Evolutionary conservation across 192 early-diverging fungal genomes (phyloP).

Genomic region (Phycomyces blakesleeanus): DNA sequence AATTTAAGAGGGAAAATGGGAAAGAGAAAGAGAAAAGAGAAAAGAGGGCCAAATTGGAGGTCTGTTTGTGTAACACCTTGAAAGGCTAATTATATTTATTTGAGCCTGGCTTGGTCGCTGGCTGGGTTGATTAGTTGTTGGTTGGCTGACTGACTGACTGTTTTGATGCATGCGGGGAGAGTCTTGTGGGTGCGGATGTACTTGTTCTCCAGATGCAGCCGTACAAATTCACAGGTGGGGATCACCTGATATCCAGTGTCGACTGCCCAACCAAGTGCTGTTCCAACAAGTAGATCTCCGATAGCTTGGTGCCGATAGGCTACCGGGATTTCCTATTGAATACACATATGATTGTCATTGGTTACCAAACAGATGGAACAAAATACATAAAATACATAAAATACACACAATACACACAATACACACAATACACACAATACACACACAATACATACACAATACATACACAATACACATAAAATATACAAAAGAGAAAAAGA

Average conservation of each 20-base stretch:
- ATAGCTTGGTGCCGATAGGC: slow-evolving; percentile 17
- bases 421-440: too few relatives aligned
- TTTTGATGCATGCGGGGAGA: not conserved
- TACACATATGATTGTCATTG: too few relatives aligned
- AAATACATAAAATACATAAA: too few relatives aligned
- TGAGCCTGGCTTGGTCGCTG: not conserved
- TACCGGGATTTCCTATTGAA: slow-evolving; percentile 27
- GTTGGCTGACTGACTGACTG: too few relatives aligned
- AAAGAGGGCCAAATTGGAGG: not conserved
- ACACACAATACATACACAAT: too few relatives aligned
- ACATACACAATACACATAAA: too few relatives aligned
- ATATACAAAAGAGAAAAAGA: too few relatives aligned
- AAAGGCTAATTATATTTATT: not conserved
- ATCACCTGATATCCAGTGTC: slow-evolving; percentile 9
- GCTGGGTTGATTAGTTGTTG: too few relatives aligned
- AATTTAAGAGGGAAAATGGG: not conserved
- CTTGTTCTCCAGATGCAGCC: slow-evolving; percentile 9
- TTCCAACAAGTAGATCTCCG: slow-evolving; percentile 10
- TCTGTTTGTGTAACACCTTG: not conserved
- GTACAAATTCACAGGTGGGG: slow-evolving; percentile 24
- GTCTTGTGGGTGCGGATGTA: too few relatives aligned
- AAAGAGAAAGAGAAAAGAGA: not conserved
- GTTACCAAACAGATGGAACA: too few relatives aligned
- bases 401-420: too few relatives aligned
- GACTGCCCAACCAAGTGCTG: slow-evolving; percentile 18